Conservation (phyloP, 2,329 filamentous ascomycete genomes). For the Calonectria pseudoreteaudii region DNA sequence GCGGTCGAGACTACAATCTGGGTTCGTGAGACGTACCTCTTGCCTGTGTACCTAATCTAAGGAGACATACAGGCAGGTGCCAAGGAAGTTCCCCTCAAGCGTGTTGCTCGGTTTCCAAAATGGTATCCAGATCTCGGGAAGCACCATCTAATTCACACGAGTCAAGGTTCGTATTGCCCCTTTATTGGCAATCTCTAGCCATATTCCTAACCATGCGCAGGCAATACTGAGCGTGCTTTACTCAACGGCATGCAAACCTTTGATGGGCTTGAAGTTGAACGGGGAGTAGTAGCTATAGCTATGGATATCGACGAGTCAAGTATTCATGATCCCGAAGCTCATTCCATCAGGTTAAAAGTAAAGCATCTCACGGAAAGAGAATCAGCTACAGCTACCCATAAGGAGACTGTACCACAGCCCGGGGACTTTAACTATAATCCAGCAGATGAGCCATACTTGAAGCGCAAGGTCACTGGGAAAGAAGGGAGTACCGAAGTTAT, state of each 20-base stretch:
- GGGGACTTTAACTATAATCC: background rate
- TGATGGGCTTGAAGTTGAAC: background rate
- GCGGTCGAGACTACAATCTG: background rate
- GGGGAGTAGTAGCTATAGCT: background rate
- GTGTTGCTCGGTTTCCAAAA: background rate
- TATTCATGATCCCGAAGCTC: background rate
- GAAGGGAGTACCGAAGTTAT: background rate
- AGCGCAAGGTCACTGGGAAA: background rate
- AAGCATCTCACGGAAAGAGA: background rate
- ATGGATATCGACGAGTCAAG: background rate
- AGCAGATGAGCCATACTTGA: background rate
- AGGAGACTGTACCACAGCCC: background rate
- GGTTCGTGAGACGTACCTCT: background rate
- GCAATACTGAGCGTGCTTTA: background rate
- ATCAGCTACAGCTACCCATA: background rate
- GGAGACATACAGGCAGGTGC: background rate
- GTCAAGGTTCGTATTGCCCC: background rate
- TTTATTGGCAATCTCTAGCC: background rate
- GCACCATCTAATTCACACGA: background rate
- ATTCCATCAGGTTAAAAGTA: background rate
- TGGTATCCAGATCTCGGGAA: background rate
- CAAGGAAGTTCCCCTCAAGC: background rate
- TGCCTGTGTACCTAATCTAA: background rate
- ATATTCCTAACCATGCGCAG: background rate
- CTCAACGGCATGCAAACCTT: background rate